A percentile compares a stretch with the other conserved stretches of the same genome.
Conservation (phyloP, 2,329 filamentous ascomycete genomes). For the Fusarium beomiforme region DNA sequence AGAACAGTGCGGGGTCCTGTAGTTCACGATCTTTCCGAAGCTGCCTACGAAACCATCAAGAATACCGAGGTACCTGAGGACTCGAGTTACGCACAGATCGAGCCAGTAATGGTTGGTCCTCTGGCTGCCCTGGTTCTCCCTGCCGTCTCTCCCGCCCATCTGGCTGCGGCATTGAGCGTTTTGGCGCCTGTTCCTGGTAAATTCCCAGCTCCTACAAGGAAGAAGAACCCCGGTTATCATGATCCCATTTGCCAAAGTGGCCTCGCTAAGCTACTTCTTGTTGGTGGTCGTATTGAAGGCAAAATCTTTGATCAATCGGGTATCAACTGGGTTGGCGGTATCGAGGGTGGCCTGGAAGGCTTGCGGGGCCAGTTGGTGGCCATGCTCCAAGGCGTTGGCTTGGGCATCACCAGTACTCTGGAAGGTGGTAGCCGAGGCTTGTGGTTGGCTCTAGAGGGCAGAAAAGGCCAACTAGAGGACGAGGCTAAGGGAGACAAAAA, state of each 20-base stretch:
- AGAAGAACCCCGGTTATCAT: slow-evolving; percentile 81
- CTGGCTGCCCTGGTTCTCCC: slow-evolving; percentile 84
- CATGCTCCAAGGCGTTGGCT: slow-evolving; percentile 82
- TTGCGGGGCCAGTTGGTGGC: slow-evolving; percentile 83
- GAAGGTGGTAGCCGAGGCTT: slow-evolving; percentile 83
- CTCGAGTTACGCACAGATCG: slow-evolving; percentile 67
- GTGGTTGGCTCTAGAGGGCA: slow-evolving; percentile 87
- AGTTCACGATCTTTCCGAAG: slow-evolving; percentile 63
- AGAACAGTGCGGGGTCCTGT: slow-evolving; percentile 48
- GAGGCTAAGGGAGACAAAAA: slow-evolving; percentile 38
- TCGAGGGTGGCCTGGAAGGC: slow-evolving; percentile 82
- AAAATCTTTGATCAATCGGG: slow-evolving; percentile 82
- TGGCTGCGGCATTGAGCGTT: slow-evolving; percentile 82
- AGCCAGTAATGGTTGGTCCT: slow-evolving; percentile 83
- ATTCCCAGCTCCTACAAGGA: slow-evolving; percentile 82
- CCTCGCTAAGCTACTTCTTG: slow-evolving; percentile 84
- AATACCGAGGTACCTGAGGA: slow-evolving; percentile 47
- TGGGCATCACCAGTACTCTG: slow-evolving; percentile 79
- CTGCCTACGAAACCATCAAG: slow-evolving; percentile 62
- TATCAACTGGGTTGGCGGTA: slow-evolving; percentile 72
- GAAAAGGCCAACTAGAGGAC: slow-evolving; percentile 82
- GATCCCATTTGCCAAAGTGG: slow-evolving; percentile 82
- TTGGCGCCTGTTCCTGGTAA: slow-evolving; percentile 75
- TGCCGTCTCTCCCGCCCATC: slow-evolving; percentile 81
- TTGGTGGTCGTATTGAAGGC: slow-evolving; percentile 89